Conservation (phyloP, 768 basidiomycete species). For the Xanthoconium purpureum region DNA sequence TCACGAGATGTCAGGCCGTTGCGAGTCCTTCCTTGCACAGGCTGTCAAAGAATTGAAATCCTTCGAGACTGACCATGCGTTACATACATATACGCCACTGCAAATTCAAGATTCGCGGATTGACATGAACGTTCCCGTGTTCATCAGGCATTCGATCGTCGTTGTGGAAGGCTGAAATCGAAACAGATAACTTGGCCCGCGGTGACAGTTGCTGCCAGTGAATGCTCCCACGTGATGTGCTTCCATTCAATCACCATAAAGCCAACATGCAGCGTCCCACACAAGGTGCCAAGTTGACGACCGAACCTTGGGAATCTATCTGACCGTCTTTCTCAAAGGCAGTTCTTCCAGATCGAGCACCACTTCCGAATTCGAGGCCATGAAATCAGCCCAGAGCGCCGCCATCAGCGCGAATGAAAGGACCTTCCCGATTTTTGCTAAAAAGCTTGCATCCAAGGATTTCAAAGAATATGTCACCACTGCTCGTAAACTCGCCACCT, state of each 20-base stretch:
- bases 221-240: conserved; percentile 7
- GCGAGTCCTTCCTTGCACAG: too few relatives aligned
- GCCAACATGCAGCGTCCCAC: conserved; percentile 12
- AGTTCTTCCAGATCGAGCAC: not conserved
- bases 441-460: conserved; percentile 33
- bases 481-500: conserved; percentile 39
- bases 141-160: too few relatives aligned
- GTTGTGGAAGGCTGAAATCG: too few relatives aligned
- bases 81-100: too few relatives aligned
- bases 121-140: too few relatives aligned
- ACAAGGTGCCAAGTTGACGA: conserved; percentile 7
- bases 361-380: conserved; percentile 2
- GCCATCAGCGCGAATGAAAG: conserved; percentile 33
- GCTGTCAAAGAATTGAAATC: too few relatives aligned
- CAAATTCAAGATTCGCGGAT: too few relatives aligned
- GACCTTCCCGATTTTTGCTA: conserved; percentile 36
- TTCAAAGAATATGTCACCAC: conserved; percentile 17
- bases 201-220: too few relatives aligned
- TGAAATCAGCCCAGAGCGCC: conserved; percentile 13
- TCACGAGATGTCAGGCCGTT: too few relatives aligned
- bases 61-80: too few relatives aligned
- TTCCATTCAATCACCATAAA: not conserved
- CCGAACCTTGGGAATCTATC: not conserved
- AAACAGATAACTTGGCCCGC: too few relatives aligned
- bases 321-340: conserved; percentile 7